Evolutionary conservation across 306 rosid genomes (phyloP), one percentile per base, ranked within the genome.

Genomic region (Quercus variabilis): DNA sequence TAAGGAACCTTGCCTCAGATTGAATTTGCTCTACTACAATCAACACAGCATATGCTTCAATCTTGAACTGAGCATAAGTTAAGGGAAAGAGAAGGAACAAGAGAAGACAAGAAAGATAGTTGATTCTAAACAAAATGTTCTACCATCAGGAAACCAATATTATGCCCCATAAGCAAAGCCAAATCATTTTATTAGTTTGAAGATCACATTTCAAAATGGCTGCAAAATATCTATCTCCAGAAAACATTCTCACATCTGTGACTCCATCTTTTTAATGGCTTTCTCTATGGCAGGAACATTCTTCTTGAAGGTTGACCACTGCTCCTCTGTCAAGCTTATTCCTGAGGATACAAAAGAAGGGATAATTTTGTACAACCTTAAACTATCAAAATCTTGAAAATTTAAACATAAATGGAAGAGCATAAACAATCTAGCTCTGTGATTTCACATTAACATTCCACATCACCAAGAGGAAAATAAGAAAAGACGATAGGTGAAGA

Each of bases 271-370:
- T 85, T 81, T 68, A 65, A 91, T 88, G 79, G 98, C 98, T 60
- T 91, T 81, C 83, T 95, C 99, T 70, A 93, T 84, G 71, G 88
- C 97, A 74, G 97, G 93, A 43, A 91, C 74, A 74, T 83, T 93
- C 71, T 95, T 90, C 82, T 83, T 90, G 20, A 95, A 91, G 83
- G 73, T 23, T 10, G 91, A 82, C 98, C 98, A 95, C 76, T 95
- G 99, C 84, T 91, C 98, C 78, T 83, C 92, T 2, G 93, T 93
- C 97, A 93, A 83, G 85, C 98, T 93, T 82, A 95, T 95, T 80
- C 99, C 99, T 95, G 92, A 81, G n/a, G 71, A 70, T 31, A 79
- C 30, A 82, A 65, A 64, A 68, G 28, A 81, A 80, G 55, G 51
- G 30, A 12, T 57, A 64, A 56, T 63, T 0, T 8, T 46, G 81